Percentiles rank a stretch among this genome's conserved stretches.
phyloP scores from a whole-genome alignment of 768 basidiomycete genomes.

The Agrocybe praecox region DNA sequence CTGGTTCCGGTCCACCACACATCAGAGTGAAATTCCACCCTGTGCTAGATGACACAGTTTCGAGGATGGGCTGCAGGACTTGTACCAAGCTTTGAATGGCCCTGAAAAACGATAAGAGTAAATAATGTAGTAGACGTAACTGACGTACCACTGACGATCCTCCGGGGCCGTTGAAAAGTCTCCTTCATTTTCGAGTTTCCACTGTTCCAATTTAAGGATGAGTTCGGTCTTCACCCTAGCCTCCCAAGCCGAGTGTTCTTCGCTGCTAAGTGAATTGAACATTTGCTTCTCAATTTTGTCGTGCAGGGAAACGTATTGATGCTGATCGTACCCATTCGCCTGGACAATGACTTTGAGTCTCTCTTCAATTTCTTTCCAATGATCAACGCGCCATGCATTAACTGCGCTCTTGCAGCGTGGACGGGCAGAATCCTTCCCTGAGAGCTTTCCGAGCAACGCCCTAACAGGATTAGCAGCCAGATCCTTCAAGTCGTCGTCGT shows the following conservation, averaged over 20 bases:
- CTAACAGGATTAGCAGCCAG: conserved; percentile 1
- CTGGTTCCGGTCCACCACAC: background rate
- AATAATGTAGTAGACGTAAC: background rate
- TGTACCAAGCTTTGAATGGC: background rate
- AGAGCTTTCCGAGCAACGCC: conserved; percentile 7
- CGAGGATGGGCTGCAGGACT: background rate
- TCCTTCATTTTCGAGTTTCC: background rate
- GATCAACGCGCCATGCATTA: conserved; percentile 6
- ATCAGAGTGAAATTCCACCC: background rate
- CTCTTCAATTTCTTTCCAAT: background rate
- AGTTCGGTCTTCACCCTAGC: background rate
- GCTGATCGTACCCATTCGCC: too few relatives aligned
- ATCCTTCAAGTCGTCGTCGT: conserved; percentile 2
- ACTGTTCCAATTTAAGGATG: background rate
- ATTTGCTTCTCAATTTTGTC: conserved; percentile 1
- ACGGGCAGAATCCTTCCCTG: background rate
- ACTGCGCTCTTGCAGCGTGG: conserved; percentile 2
- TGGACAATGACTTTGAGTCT: background rate
- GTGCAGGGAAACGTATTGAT: background rate
- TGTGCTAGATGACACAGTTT: background rate
- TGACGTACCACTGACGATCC: conserved; percentile 11
- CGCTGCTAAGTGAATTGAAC: background rate
- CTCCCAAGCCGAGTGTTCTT: background rate
- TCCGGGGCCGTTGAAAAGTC: background rate
- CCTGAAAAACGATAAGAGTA: background rate